phyloP scores from a whole-genome alignment of 345 rosid genomes.

The Dipteronia sinensis region DNA sequence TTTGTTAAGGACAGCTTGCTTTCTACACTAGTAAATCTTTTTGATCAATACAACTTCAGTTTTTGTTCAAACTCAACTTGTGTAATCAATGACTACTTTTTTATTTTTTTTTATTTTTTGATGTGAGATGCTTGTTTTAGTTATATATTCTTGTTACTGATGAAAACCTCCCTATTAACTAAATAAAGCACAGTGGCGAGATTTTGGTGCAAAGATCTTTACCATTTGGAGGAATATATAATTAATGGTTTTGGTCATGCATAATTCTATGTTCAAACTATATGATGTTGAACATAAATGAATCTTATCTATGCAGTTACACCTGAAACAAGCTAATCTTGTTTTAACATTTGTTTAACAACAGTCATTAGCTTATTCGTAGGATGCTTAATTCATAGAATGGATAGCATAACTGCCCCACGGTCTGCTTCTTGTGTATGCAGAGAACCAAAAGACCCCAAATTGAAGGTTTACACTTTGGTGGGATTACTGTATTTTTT shows the following conservation, averaged over 20 bases:
- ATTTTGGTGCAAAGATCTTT: neutral
- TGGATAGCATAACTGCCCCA: neutral
- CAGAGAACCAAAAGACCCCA: neutral
- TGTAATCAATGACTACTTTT: neutral
- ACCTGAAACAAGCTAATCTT: neutral
- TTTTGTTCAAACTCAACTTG: neutral
- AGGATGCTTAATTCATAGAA: neutral
- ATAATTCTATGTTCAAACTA: neutral
- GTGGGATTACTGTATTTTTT: neutral
- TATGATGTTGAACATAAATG: slow-evolving; percentile 3
- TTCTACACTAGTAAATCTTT: neutral
- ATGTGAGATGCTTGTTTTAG: neutral
- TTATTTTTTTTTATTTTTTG: too few relatives aligned
- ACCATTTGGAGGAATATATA: neutral
- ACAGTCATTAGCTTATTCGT: neutral
- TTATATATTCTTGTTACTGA: neutral
- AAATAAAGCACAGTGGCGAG: neutral
- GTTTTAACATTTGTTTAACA: neutral
- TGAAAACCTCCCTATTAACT: neutral
- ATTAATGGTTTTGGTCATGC: neutral
- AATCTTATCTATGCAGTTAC: neutral
- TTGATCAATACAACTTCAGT: neutral
- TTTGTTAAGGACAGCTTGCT: neutral
- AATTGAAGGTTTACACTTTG: neutral
- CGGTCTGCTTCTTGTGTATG: neutral